Conservation (phyloP, 108 stramenopile genomes). For the Nitzschia sp. region DNA sequence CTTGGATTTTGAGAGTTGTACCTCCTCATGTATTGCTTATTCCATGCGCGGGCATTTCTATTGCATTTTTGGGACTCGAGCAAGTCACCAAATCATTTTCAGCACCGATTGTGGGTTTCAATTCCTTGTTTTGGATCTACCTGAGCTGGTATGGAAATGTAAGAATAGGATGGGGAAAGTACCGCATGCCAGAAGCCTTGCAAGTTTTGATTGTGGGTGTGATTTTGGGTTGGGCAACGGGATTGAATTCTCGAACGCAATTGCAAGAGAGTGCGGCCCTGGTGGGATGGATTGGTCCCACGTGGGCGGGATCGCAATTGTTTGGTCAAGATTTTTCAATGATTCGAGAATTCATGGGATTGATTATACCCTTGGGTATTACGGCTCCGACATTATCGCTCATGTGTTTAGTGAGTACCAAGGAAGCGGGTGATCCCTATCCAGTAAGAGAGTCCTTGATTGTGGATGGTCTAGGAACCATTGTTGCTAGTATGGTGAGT, state of each 20-base stretch:
- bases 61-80: constrained; percentile 42
- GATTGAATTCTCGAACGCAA: constrained; percentile 1
- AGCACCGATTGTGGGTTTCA: constrained; percentile 31
- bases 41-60: constrained; percentile 44
- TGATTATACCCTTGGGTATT: constrained; percentile 42
- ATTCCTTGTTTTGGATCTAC: constrained; percentile 42
- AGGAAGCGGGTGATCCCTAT: constrained; percentile 56
- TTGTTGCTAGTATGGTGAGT: constrained; percentile 46
- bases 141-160: constrained; percentile 34
- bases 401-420: constrained; percentile 42
- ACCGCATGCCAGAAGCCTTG: constrained; percentile 37
- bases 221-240: constrained; percentile 40
- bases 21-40: constrained; percentile 38
- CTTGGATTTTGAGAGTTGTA: constrained; percentile 16
- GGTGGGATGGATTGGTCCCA: constrained; percentile 26
- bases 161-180: constrained; percentile 20
- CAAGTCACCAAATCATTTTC: constrained; percentile 34
- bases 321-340: constrained; percentile 18
- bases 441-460: constrained; percentile 56
- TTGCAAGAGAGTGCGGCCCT: constrained; percentile 4
- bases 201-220: constrained; percentile 30
- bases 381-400: constrained; percentile 27
- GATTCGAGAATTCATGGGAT: constrained; percentile 41
- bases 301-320: constrained; percentile 9
- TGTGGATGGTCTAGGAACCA: constrained; percentile 58